Percentiles rank a stretch among this genome's conserved stretches.
phyloP scores from a whole-genome alignment of 805 yeast species.

The Lipomyces spencermartinsiae region DNA sequence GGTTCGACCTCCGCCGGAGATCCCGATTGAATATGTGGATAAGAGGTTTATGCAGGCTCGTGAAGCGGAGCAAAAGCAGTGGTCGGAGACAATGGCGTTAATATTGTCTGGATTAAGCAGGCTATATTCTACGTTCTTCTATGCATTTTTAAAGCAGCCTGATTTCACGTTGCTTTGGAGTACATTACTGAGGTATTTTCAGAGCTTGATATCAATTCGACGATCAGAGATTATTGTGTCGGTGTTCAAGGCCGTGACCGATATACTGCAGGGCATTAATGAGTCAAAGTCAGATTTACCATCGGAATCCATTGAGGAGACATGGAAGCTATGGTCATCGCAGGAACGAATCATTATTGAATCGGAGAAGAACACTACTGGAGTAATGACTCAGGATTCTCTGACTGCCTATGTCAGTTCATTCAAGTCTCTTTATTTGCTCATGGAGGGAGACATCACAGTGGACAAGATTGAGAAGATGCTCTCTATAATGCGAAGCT shows the following conservation, averaged over 20 bases:
- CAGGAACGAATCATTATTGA: constrained; percentile 42
- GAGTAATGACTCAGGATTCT: constrained; percentile 51
- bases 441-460: constrained; percentile 43
- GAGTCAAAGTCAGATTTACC: constrained; percentile 27
- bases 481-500: constrained; percentile 65
- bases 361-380: constrained; percentile 46
- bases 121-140: constrained; percentile 61
- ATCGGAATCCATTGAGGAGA: constrained; percentile 24
- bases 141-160: constrained; percentile 45
- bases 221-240: constrained; percentile 61
- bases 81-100: constrained; percentile 67
- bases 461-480: constrained; percentile 54
- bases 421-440: constrained; percentile 61
- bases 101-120: constrained; percentile 70
- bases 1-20: constrained; percentile 37
- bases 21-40: constrained; percentile 23
- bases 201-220: constrained; percentile 50
- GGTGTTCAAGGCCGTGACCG: constrained; percentile 61
- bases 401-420: constrained; percentile 64
- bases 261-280: constrained; percentile 50
- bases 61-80: constrained; percentile 48
- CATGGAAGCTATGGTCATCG: constrained; percentile 51
- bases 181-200: constrained; percentile 58
- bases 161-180: constrained; percentile 58
- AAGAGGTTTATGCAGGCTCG: constrained; percentile 37